Percentiles rank a stretch among this genome's conserved stretches.
phyloP scores from a whole-genome alignment of 169 alveolate genomes.

The Plasmodium coatneyi region DNA sequence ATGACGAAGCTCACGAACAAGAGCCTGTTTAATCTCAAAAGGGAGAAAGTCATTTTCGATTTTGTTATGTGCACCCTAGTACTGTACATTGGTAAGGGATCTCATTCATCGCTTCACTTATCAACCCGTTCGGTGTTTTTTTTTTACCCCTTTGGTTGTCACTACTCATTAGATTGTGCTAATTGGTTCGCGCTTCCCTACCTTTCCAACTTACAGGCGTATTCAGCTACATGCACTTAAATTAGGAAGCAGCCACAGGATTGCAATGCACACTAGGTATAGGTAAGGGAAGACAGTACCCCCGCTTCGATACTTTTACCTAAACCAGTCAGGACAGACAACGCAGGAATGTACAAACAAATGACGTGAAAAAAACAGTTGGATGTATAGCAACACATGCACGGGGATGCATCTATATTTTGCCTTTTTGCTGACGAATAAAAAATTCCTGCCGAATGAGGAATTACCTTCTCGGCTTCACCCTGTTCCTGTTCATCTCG shows the following conservation, averaged over 20 bases:
- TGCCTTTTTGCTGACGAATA: background rate
- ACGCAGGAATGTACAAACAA: background rate
- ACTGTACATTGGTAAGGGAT: constrained; percentile 52
- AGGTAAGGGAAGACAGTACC: background rate
- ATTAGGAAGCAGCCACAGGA: background rate
- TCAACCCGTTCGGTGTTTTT: background rate
- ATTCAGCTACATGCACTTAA: constrained; percentile 66
- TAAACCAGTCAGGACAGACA: background rate
- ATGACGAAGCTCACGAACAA: constrained; percentile 32
- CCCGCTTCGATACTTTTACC: background rate
- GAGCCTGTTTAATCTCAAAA: constrained; percentile 33
- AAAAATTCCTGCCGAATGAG: constrained; percentile 24
- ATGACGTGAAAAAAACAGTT: background rate
- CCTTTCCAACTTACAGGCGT: constrained; percentile 7
- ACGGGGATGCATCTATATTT: background rate
- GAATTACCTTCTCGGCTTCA: background rate
- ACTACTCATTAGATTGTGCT: background rate
- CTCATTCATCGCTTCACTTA: background rate
- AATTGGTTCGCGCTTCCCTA: background rate
- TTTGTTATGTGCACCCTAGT: constrained; percentile 59
- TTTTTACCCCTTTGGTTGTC: background rate
- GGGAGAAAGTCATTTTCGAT: constrained; percentile 71
- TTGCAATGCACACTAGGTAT: background rate
- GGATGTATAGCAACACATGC: background rate
- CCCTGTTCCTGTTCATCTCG: background rate